Evolutionary conservation across 2,329 filamentous ascomycete genomes (phyloP).

Genomic region (Calonectria fujianensis): DNA sequence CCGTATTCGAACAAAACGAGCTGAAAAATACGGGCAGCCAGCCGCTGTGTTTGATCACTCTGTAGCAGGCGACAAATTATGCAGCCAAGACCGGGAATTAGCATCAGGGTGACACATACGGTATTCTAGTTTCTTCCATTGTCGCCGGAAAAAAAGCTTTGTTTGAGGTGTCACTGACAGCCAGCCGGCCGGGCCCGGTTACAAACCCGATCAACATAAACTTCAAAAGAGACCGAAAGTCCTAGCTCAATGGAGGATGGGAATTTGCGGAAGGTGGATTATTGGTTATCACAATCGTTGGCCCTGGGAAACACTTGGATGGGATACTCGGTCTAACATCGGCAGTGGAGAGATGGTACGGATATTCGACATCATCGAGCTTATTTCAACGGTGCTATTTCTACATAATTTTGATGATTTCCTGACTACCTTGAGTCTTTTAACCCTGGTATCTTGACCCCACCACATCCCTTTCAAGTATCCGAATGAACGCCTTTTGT

Average conservation of each 20-base stretch:
- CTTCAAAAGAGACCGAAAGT: background rate
- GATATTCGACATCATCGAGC: background rate
- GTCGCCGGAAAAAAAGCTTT: background rate
- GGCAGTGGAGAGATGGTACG: background rate
- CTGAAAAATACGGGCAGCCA: background rate
- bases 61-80: background rate
- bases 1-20: background rate
- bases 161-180: background rate
- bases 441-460: constrained; percentile 19
- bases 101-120: background rate
- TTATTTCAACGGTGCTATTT: background rate
- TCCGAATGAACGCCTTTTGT: constrained; percentile 6
- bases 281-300: background rate
- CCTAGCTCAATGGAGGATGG: background rate
- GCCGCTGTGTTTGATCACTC: background rate
- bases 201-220: background rate
- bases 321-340: background rate
- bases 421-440: background rate
- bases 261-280: background rate
- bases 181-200: too few relatives aligned
- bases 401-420: background rate
- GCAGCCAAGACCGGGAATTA: background rate
- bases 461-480: constrained; percentile 5
- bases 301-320: background rate
- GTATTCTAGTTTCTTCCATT: constrained; percentile 11